These are phyloP conservation scores for Quercus tomentella DNA, from an alignment of 331 rosid genomes.

Conservation along the genomic window DNA sequence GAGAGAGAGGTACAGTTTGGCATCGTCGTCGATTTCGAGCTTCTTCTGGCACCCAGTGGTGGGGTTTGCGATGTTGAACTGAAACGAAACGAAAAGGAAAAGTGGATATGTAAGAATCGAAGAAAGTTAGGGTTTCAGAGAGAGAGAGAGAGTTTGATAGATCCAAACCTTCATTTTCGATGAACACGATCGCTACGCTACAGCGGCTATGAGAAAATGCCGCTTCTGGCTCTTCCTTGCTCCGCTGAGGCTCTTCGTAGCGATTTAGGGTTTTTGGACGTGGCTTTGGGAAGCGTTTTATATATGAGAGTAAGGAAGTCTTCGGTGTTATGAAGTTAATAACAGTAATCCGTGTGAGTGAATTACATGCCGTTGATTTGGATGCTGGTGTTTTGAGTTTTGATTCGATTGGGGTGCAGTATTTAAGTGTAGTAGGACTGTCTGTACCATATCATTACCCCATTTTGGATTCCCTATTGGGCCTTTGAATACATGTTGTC, in stretches of 20 bases:
- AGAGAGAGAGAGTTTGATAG: neutral
- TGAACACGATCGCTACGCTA: neutral
- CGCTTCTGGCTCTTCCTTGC: neutral
- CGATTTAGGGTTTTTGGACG: neutral
- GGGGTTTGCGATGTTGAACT: slow-evolving; percentile 91
- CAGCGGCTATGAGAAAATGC: neutral
- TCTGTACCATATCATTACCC: too few species aligned
- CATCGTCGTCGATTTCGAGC: slow-evolving; percentile 78
- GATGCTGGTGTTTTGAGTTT: neutral
- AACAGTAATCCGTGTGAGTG: neutral
- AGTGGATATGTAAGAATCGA: too few species aligned
- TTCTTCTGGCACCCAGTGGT: slow-evolving; percentile 93
- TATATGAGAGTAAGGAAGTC: neutral
- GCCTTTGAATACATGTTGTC: neutral
- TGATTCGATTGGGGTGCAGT: neutral
- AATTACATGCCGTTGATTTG: neutral
- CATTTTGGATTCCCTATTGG: neutral
- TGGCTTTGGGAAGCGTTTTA: neutral
- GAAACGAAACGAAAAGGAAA: neutral
- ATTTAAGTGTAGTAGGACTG: too few species aligned
- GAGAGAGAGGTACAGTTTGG: slow-evolving; percentile 44
- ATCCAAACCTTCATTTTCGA: neutral
- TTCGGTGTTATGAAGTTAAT: neutral
- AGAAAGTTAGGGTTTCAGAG: neutral
- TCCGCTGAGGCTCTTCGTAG: neutral